Base-by-base conservation (phyloP, 768 basidiomycete genomes). In the Xerocomus brunneocitrinus region DNA sequence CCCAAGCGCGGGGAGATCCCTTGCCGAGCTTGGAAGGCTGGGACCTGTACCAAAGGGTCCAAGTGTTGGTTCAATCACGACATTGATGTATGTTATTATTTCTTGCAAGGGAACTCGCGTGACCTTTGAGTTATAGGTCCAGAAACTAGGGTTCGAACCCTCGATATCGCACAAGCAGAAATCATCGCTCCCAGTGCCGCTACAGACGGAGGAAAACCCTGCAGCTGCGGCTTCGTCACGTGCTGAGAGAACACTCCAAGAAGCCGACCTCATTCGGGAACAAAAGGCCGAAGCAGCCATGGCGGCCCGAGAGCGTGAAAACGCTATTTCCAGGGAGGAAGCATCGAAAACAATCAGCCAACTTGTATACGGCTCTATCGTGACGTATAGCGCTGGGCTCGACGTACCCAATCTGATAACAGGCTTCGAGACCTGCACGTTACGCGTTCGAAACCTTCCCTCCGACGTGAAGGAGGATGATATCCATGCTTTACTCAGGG, bases 341-440 rank as follows among this genome's bases (percentile, higher is more conserved):
- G 80, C 79, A 5, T 59, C 69, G 4, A 70, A 69, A 44, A 74
- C 71, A 2, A 69, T 75, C 10, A 76, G 67, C 50, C 72, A 72
- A 45, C 55, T 79, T n/a, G 74, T 80, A 14, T 70, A 71, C 19
- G 76, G 75, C 7, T 76, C 73, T 40, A 66, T 83, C 39, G 74
- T 79, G 19, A 79, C 79, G 3, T 82, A 71, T 39, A 71, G 70
- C 28, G 75, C 79, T 3, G 83, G 83, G 5, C 61, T 80, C 32
- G 67, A 74, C 19, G 67, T 84, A 36, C 66, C 64, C 38, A 62
- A 69, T 31, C 56, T 81, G 31, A 62, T 79, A 28, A 70, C 76
- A 16, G 81, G 79, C 4, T 83, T 80, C 55, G 79, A 84, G 39
- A 74, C 77, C 5, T 79, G 77, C 58, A 71, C 71, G 12, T 63